These are phyloP conservation scores for Aureobasidium pullulans DNA, from an alignment of 2,329 filamentous ascomycete species.

Conservation along the genomic window DNA sequence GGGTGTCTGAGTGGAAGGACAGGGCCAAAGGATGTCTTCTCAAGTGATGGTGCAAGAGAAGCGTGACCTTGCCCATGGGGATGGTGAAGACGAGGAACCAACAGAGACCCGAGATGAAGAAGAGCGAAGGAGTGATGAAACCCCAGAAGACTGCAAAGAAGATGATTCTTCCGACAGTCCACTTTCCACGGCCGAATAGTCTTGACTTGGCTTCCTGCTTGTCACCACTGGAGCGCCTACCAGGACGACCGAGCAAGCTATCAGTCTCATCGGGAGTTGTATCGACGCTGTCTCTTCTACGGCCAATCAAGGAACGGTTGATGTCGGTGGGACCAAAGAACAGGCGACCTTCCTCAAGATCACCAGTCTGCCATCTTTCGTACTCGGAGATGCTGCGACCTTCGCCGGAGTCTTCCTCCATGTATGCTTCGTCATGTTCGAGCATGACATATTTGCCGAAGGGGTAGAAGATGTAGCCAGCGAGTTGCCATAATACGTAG, in stretches of 20 bases:
- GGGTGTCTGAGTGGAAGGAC: conserved; percentile 82
- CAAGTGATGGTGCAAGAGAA: conserved; percentile 83
- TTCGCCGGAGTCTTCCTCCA: conserved; percentile 90
- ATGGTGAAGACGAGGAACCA: conserved; percentile 98
- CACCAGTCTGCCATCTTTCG: conserved; percentile 97
- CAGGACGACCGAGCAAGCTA: conserved; percentile 67
- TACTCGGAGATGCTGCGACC: conserved; percentile 97
- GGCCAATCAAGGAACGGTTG: conserved; percentile 73
- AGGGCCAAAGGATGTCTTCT: conserved; percentile 86
- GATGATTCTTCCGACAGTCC: conserved; percentile 88
- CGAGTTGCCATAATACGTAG: conserved; percentile 72
- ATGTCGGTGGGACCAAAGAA: conserved; percentile 78
- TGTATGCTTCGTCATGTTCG: conserved; percentile 87
- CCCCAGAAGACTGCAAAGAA: conserved; percentile 97
- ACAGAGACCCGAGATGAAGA: conserved; percentile 79
- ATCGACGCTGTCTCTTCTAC: conserved; percentile 80
- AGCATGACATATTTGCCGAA: conserved; percentile 95
- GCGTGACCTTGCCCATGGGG: conserved; percentile 93
- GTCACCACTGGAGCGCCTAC: conserved; percentile 33
- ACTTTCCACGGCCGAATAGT: conserved; percentile 89
- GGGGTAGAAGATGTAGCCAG: conserved; percentile 85
- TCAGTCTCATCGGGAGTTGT: conserved; percentile 76
- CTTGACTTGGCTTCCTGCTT: conserved; percentile 58
- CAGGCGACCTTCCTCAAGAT: conserved; percentile 87
- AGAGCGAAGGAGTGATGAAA: conserved; percentile 75